phyloP scores from a whole-genome alignment of 2,329 filamentous ascomycete species.

The Aspergillus sp. region DNA sequence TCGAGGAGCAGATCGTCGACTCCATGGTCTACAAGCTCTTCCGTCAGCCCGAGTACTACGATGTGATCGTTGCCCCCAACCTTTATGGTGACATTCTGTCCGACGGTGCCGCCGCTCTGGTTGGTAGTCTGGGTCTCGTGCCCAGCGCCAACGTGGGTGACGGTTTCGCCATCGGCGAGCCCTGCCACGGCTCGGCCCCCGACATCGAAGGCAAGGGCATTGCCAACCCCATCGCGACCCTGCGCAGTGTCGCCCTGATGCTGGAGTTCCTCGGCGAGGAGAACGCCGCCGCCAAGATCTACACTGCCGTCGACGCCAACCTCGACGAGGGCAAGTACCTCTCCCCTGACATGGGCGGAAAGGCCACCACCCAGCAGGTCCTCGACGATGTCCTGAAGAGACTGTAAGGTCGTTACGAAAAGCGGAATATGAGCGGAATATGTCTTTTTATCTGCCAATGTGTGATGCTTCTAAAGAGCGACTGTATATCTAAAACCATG shows the following conservation, averaged over 20 bases:
- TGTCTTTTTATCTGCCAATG: not conserved
- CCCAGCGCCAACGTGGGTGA: conserved; percentile 94
- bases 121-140: conserved; percentile 87
- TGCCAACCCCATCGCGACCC: conserved; percentile 93
- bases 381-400: conserved; percentile 81
- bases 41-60: conserved; percentile 90
- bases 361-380: conserved; percentile 80
- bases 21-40: conserved; percentile 99
- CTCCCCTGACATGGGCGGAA: conserved; percentile 87
- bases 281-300: conserved; percentile 82
- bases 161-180: conserved; percentile 93
- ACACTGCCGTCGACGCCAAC: conserved; percentile 87
- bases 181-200: conserved; percentile 92
- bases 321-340: conserved; percentile 78
- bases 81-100: conserved; percentile 96
- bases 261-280: conserved; percentile 91
- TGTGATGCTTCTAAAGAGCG: not conserved
- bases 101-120: conserved; percentile 90
- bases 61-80: conserved; percentile 97
- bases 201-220: conserved; percentile 93
- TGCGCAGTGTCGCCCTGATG: conserved; percentile 90
- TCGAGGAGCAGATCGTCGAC: conserved; percentile 98
- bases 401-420: conserved; percentile 53
- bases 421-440: too few relatives aligned
- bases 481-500: not conserved